Percentiles rank a stretch among this genome's conserved stretches.
Conservation (phyloP, 2,329 filamentous ascomycete genomes). For the Arthroderma uncinatum region DNA sequence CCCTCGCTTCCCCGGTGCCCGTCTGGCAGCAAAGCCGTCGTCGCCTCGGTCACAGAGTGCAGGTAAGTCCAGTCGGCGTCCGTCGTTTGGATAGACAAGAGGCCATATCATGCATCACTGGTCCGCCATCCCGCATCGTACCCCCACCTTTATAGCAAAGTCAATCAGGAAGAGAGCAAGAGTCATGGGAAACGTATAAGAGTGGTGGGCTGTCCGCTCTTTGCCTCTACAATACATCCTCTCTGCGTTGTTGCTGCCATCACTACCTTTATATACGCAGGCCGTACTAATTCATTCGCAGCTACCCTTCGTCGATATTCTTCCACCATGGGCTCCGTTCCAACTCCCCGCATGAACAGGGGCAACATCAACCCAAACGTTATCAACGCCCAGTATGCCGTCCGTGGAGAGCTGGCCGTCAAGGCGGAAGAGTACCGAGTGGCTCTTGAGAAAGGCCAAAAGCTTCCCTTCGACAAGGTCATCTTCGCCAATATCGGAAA, state of each 20-base stretch:
- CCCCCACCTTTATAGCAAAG: too few species aligned
- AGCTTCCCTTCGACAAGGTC: slow-evolving; percentile 74
- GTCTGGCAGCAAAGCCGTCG: background rate
- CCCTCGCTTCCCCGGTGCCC: background rate
- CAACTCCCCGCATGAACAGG: slow-evolving; percentile 49
- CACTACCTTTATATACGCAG: background rate
- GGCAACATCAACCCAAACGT: slow-evolving; percentile 90
- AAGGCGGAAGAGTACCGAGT: slow-evolving; percentile 85
- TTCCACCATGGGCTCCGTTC: slow-evolving; percentile 13
- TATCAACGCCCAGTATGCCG: slow-evolving; percentile 82
- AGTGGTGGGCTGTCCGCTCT: background rate
- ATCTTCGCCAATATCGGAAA: slow-evolving; percentile 99
- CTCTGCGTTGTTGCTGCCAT: too few species aligned
- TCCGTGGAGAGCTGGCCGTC: slow-evolving; percentile 88
- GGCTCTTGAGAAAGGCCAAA: slow-evolving; percentile 41
- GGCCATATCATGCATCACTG: too few species aligned
- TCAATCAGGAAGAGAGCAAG: background rate
- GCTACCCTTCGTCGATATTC: background rate
- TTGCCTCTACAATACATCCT: background rate
- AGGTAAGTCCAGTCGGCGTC: background rate
- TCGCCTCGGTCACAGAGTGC: background rate
- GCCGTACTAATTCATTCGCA: background rate
- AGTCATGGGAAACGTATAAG: background rate
- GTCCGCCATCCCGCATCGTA: too few species aligned
- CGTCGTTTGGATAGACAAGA: too few species aligned